Conservation (phyloP, 2,329 filamentous ascomycete species). For the Epichloe coenophiala region DNA sequence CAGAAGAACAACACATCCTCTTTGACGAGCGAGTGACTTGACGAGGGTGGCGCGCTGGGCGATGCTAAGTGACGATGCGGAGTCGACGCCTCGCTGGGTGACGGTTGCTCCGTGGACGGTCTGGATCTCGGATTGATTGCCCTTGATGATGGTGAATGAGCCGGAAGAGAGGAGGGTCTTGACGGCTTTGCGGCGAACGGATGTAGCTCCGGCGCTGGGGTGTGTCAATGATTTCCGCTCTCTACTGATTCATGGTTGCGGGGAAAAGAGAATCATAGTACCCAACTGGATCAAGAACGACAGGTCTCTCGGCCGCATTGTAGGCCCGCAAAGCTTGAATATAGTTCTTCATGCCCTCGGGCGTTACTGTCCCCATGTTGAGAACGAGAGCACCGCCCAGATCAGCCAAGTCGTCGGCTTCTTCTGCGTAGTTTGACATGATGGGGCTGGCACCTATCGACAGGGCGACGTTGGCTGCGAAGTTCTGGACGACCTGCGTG, state of each 20-base stretch:
- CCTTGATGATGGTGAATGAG: conserved; percentile 82
- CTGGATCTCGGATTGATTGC: conserved; percentile 79
- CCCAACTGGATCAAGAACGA: conserved; percentile 84
- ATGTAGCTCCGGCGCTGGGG: conserved; percentile 59
- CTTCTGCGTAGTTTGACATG: conserved; percentile 79
- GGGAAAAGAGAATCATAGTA: conserved; percentile 18
- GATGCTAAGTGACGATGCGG: conserved; percentile 46
- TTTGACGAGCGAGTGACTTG: conserved; percentile 48
- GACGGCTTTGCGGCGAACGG: conserved; percentile 57
- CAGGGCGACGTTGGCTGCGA: conserved; percentile 82
- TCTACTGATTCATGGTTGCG: no score
- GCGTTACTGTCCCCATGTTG: conserved; percentile 88
- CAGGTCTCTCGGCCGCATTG: conserved; percentile 60
- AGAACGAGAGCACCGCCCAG: conserved; percentile 71
- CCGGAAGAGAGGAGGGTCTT: conserved; percentile 57
- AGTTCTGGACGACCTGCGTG: conserved; percentile 66
- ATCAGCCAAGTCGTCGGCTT: conserved; percentile 66
- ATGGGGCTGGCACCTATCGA: conserved; percentile 79
- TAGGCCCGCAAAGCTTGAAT: conserved; percentile 64
- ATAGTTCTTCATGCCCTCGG: conserved; percentile 60
- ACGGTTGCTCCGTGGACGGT: conserved; percentile 47
- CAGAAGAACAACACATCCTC: conserved; percentile 66
- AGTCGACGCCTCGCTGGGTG: conserved; percentile 73
- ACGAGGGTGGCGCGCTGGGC: conserved; percentile 46
- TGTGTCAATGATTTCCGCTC: no score